These are phyloP conservation scores for Orbilia ellipsospora DNA, from an alignment of 2,329 filamentous ascomycete genomes.

Conservation along the genomic window DNA sequence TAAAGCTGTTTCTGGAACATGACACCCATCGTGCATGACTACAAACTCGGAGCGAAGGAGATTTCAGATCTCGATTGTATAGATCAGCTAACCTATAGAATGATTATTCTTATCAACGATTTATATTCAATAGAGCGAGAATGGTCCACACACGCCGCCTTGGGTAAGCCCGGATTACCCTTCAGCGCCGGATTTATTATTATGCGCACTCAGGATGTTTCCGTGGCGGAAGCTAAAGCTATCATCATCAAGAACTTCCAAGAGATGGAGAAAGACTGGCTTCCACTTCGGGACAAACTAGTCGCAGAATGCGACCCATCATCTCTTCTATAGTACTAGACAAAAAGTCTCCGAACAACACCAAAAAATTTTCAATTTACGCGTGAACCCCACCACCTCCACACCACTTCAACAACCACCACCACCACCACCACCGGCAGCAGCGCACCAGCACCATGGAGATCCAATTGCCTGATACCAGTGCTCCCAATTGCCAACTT, in stretches of 20 bases:
- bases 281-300: conserved; percentile 12
- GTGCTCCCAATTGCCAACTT: too few relatives aligned
- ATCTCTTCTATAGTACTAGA: too few relatives aligned
- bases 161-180: conserved; percentile 3
- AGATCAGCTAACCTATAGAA: conserved; percentile 1
- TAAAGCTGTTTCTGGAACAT: conserved; percentile 17
- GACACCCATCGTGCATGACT: conserved; percentile 10
- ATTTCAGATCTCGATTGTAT: background rate
- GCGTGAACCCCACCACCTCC: too few relatives aligned
- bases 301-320: conserved; percentile 11
- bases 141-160: conserved; percentile 6
- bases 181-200: background rate
- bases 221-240: conserved; percentile 8
- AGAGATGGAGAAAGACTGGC: conserved; percentile 10
- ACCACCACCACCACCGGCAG: too few relatives aligned
- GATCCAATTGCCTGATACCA: too few relatives aligned
- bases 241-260: conserved; percentile 2
- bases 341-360: too few relatives aligned
- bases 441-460: too few relatives aligned
- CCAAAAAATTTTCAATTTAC: too few relatives aligned
- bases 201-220: conserved; percentile 22
- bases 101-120: conserved; percentile 20
- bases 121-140: conserved; percentile 20
- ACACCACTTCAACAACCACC: too few relatives aligned
- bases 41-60: conserved; percentile 3